Conservation (phyloP, 106 monocot genomes). For the Dendrobium catenatum region DNA sequence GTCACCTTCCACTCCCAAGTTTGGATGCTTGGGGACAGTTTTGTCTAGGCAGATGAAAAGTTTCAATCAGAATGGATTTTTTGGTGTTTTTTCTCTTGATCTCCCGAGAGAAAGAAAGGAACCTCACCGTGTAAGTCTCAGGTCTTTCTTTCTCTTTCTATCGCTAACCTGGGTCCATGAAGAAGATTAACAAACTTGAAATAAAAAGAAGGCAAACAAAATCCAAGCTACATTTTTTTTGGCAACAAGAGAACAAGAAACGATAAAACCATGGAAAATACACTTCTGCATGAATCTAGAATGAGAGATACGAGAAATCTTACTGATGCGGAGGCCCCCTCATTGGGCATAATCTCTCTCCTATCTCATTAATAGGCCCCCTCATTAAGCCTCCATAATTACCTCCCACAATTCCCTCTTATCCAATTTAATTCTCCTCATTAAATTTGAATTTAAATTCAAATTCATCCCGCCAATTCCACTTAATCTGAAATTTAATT, state of each 20-base stretch:
- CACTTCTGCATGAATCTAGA: not conserved
- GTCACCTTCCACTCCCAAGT: too few relatives aligned
- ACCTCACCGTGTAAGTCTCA: not conserved
- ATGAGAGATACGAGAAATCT: not conserved
- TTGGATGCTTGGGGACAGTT: not conserved
- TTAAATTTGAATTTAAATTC: too few relatives aligned
- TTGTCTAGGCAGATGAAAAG: not conserved
- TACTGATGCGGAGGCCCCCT: too few relatives aligned
- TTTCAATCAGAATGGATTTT: not conserved
- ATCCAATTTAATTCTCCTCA: too few relatives aligned
- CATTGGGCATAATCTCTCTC: too few relatives aligned
- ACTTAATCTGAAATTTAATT: too few relatives aligned
- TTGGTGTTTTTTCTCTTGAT: not conserved
- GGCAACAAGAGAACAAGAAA: not conserved
- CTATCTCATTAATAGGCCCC: too few relatives aligned
- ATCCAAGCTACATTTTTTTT: not conserved
- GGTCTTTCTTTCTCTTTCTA: not conserved
- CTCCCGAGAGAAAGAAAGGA: not conserved
- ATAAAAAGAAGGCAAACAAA: not conserved
- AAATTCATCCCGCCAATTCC: too few relatives aligned
- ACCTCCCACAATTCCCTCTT: too few relatives aligned
- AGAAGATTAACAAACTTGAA: not conserved
- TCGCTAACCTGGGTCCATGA: not conserved
- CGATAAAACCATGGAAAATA: conserved; percentile 12
- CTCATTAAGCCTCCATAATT: too few relatives aligned